Base-by-base conservation (phyloP, 305 asterid genomes). In the Caryopteris hybrid region DNA sequence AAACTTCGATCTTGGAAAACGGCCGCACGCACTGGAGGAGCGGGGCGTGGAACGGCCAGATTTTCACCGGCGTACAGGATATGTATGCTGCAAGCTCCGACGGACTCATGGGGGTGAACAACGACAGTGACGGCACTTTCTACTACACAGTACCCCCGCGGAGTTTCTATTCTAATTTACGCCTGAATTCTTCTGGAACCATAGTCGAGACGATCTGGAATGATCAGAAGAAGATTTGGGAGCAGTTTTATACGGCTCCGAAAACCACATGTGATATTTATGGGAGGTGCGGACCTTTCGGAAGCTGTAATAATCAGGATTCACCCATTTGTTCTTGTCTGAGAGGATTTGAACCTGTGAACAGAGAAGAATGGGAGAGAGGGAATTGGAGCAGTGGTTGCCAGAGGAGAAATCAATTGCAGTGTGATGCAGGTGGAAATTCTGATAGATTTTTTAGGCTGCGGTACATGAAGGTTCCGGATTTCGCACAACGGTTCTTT, bases 381-480 rank as follows among this genome's bases (percentile, higher is more conserved):
- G 74, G 74, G 52, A 69, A 69, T 3, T 58, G 74, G 74, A 69
- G 7, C 11, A 23, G 23, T 22, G 74, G 74, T 0, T 69, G 74
- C 21, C 0, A 9, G 31, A 69, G 74, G 61, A 69, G 8, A 3
- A 47, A 9, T 3, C 33, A 8, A 8, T 25, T 59, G 61, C 61
- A 59, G 34, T 69, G 74, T 38, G 16, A 10, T 25, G 13, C 2
- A 1, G 31, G 31, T 25, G 62, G 76, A 4, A 46, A 46, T 2
- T 64, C 61, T 41, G 92, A 88, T 46, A 80, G 84, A 5, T 90
- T 81, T 57, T 7, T 69, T 17, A 74, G 62, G 84, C 23, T 82
- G 63, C 73, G 2, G 67, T 77, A 29, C 8, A 63, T 82, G 68
- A 90, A 87, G 74, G 86, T 90, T 36, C 97, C 94, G 0, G 94